Conservation (phyloP, 177 flowering plant species). For the Vitis hybrid region DNA sequence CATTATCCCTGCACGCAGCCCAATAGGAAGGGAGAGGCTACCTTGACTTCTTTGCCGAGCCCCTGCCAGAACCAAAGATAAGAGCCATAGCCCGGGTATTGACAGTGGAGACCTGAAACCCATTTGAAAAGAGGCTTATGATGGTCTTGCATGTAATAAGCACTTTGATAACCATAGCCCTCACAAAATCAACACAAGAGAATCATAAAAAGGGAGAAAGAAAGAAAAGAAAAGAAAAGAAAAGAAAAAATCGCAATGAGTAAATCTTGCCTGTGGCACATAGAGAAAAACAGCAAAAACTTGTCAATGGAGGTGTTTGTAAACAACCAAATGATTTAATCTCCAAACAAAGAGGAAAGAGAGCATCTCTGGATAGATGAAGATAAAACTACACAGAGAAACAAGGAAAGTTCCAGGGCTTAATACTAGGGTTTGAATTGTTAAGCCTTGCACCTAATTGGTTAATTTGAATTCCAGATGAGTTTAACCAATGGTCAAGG, state of each 20-base stretch:
- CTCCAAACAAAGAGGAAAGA: not conserved
- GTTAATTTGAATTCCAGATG: no score
- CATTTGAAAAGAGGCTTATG: conserved; percentile 2
- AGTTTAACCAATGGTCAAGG: no score
- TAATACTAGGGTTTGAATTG: no score
- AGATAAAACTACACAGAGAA: not conserved
- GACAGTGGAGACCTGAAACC: conserved; percentile 60
- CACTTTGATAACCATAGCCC: no score
- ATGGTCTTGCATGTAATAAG: no score
- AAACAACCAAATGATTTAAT: not conserved
- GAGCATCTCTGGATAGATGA: not conserved
- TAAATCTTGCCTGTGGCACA: no score
- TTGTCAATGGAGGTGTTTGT: no score
- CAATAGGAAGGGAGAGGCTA: conserved; percentile 74
- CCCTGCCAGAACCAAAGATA: conserved; percentile 74
- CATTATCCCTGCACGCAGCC: conserved; percentile 76
- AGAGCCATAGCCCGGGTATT: conserved; percentile 79
- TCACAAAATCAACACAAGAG: not conserved
- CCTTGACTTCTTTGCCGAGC: conserved; percentile 58
- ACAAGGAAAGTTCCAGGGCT: not conserved
- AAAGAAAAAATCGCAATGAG: no score
- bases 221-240: no score
- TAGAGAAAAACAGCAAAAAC: no score
- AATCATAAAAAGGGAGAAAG: not conserved
- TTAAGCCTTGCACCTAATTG: no score